These are phyloP conservation scores for Aureobasidium lini DNA, from an alignment of 2,329 filamentous ascomycete genomes.

Conservation along the genomic window DNA sequence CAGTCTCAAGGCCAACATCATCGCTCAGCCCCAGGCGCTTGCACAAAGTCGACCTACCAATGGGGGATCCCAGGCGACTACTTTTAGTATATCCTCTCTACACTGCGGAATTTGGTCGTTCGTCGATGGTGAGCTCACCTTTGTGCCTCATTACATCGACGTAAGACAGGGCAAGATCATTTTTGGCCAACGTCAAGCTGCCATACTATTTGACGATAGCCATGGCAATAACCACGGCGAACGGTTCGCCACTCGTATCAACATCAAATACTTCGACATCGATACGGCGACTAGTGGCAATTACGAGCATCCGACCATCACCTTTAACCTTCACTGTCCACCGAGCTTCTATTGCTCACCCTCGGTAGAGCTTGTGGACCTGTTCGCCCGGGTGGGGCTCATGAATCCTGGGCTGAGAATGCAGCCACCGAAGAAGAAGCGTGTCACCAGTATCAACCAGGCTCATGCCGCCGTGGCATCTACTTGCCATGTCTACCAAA, in stretches of 20 bases:
- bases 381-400: conserved; percentile 7
- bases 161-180: conserved; percentile 31
- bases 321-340: conserved; percentile 31
- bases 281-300: conserved; percentile 30
- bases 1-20: conserved; percentile 19
- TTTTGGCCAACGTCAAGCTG: conserved; percentile 24
- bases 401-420: conserved; percentile 7
- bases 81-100: conserved; percentile 29
- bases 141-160: conserved; percentile 37
- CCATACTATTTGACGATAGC: conserved; percentile 20
- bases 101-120: conserved; percentile 41
- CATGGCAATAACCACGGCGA: conserved; percentile 8
- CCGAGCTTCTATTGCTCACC: conserved; percentile 33
- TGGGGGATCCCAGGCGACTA: conserved; percentile 16
- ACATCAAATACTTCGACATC: conserved; percentile 37
- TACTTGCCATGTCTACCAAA: conserved; percentile 45
- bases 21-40: conserved; percentile 13
- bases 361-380: conserved; percentile 7
- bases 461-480: conserved; percentile 34
- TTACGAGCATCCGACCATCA: conserved; percentile 26
- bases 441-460: conserved; percentile 31
- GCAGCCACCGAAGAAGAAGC: conserved; percentile 20
- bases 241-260: conserved; percentile 27
- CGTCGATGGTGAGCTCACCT: conserved; percentile 30
- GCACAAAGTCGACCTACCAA: neutral